Evolutionary conservation across 345 rosid species (phyloP).

Genomic region (Sonneratia alba): DNA sequence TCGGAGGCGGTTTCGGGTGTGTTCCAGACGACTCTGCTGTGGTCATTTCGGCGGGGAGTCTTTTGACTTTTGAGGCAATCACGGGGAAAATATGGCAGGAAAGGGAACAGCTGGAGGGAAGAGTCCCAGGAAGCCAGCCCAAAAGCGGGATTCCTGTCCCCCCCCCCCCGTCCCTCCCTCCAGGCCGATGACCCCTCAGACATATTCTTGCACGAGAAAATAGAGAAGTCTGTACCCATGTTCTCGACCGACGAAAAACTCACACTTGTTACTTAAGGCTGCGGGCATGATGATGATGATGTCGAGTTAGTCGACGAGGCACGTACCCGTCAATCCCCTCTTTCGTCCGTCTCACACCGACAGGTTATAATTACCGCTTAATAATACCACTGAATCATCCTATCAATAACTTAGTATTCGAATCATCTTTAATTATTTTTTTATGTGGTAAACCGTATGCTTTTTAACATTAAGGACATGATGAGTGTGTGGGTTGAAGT

Average conservation of each 20-base stretch:
- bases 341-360: not conserved
- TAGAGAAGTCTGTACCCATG: not conserved
- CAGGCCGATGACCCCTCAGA: constrained; percentile 12
- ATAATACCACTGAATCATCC: too few species aligned
- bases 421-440: too few species aligned
- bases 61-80: not conserved
- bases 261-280: not conserved
- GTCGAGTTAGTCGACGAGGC: too few species aligned
- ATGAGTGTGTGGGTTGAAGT: not conserved
- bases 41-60: not conserved
- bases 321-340: too few species aligned
- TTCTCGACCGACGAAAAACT: not conserved
- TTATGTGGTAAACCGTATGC: too few species aligned
- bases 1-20: not conserved
- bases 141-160: constrained; percentile 21
- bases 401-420: too few species aligned
- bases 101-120: not conserved
- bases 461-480: too few species aligned
- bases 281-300: not conserved
- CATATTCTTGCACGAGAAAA: not conserved
- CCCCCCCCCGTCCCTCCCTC: constrained; percentile 7
- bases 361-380: too few species aligned
- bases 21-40: not conserved
- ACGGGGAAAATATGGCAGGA: constrained; percentile 5
- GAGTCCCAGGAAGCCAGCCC: constrained; percentile 16